phyloP scores from a whole-genome alignment of 139 green algal genomes.

The Tetratostichococcus sp. region DNA sequence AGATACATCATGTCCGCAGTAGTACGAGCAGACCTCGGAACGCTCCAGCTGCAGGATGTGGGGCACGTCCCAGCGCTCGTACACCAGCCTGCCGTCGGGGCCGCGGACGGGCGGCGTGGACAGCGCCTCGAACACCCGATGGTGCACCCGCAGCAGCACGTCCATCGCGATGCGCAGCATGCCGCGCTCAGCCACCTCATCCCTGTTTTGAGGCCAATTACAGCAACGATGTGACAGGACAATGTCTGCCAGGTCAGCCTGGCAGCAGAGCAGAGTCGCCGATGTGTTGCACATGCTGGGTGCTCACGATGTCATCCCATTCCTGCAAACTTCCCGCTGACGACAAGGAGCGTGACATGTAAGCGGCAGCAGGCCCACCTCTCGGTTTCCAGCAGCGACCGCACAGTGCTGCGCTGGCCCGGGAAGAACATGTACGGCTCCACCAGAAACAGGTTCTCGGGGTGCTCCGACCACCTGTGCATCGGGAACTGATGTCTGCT shows the following conservation, averaged over 20 bases:
- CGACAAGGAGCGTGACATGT: no score
- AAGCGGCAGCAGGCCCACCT: no score
- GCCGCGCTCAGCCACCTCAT: constrained; percentile 16
- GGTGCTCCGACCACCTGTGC: constrained; percentile 75
- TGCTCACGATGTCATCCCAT: no score
- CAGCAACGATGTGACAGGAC: no score
- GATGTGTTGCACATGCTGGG: no score
- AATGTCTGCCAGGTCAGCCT: no score
- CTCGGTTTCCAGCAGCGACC: constrained; percentile 14
- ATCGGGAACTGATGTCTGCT: constrained; percentile 22
- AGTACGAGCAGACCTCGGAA: no score
- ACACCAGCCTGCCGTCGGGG: not conserved
- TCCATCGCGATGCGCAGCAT: constrained; percentile 17
- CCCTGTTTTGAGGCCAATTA: no score
- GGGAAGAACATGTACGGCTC: constrained; percentile 93
- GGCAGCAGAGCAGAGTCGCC: no score
- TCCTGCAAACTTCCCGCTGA: no score
- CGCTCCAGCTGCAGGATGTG: constrained; percentile 10
- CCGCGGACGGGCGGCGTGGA: not conserved
- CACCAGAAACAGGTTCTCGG: constrained; percentile 77
- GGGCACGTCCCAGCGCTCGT: constrained; percentile 17
- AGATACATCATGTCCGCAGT: no score
- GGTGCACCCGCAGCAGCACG: constrained; percentile 18
- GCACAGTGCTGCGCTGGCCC: not conserved
- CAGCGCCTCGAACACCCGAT: constrained; percentile 9